Base-by-base conservation (phyloP, 352 stramenopile species). In the Phytophthora idaei region DNA sequence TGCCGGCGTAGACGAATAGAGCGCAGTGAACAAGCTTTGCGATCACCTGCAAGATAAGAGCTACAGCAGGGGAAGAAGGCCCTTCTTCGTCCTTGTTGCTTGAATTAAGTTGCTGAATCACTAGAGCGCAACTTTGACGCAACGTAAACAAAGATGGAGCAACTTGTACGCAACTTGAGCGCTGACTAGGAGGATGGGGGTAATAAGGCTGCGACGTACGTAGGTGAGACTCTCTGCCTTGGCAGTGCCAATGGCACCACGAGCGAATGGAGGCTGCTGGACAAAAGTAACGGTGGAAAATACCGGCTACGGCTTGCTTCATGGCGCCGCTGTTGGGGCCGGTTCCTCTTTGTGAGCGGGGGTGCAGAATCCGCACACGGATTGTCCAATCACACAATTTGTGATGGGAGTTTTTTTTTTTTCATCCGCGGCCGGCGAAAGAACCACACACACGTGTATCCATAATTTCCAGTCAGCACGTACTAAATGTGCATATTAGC, bases 291-390 rank as follows among this genome's bases (percentile, higher is more conserved):
- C 12, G 41, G 41, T 28, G 7, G 4, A 21, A 21, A 21, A 21
- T 21, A 21, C 21, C 21, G 21, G 21, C 21, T 0, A 21, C 21
- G 27, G 9, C 12, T 39, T 36, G 37, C 9, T 45, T 17, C 12
- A 8, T 21, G 39, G 12, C 11, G 17, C 1, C 41, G n/a, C 41
- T 47, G 41, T 21, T 32, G 44, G 17, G 3, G 10, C 8, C 3
- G 27, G 3, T 17, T 66, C 53, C 58, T 66, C 58, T 60, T 66
- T 66, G 58, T 60, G 52, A 66, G 48, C 49, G 41, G 10, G 7
- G 48, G 48, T 60, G 25, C 58, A 66, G n/a, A 66, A 41, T 49
- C 49, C 9, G 58, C 41, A 21, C 48, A 14, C 36, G 36, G 12
- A 42, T 42, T 42, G 21, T 21, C n/a, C 10, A 42, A 17, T 15